These are phyloP conservation scores for Ustulina deusta DNA, from an alignment of 2,329 filamentous ascomycete genomes.

Conservation along the genomic window DNA sequence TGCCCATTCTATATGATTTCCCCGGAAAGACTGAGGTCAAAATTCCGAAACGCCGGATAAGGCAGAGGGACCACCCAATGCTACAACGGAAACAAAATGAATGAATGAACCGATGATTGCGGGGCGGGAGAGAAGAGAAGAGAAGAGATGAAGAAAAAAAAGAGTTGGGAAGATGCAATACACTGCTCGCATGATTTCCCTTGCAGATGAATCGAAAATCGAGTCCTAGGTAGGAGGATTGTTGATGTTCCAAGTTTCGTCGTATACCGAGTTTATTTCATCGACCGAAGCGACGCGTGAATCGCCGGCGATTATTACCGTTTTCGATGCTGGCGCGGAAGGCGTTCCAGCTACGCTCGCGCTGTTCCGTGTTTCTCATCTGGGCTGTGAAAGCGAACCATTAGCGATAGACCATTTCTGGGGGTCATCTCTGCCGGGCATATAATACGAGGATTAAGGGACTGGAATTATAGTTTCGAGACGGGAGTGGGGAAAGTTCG, in stretches of 20 bases:
- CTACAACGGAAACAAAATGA: slow-evolving; percentile 1
- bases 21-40: not conserved
- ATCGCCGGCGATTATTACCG: slow-evolving; percentile 52
- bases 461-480: slow-evolving; percentile 3
- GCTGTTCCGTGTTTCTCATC: slow-evolving; percentile 63
- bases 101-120: not conserved
- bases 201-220: not conserved
- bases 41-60: slow-evolving; percentile 17
- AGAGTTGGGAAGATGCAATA: slow-evolving; percentile 9
- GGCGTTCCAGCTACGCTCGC: slow-evolving; percentile 62
- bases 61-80: slow-evolving; percentile 22
- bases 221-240: not conserved
- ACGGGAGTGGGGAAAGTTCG: slow-evolving; percentile 6
- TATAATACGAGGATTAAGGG: not conserved
- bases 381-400: slow-evolving; percentile 55
- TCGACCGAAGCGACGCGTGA: slow-evolving; percentile 57
- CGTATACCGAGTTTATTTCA: slow-evolving; percentile 17
- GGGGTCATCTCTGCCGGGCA: not conserved
- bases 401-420: not conserved
- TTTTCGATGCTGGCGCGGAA: slow-evolving; percentile 56
- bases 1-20: slow-evolving; percentile 35
- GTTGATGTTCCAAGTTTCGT: not conserved
- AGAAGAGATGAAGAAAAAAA: not conserved
- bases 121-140: not conserved
- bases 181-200: not conserved